A percentile compares a stretch with the other conserved stretches of the same genome.
Evolutionary conservation across 257 asterid species (phyloP).

Genomic region (Coffea canephora): DNA sequence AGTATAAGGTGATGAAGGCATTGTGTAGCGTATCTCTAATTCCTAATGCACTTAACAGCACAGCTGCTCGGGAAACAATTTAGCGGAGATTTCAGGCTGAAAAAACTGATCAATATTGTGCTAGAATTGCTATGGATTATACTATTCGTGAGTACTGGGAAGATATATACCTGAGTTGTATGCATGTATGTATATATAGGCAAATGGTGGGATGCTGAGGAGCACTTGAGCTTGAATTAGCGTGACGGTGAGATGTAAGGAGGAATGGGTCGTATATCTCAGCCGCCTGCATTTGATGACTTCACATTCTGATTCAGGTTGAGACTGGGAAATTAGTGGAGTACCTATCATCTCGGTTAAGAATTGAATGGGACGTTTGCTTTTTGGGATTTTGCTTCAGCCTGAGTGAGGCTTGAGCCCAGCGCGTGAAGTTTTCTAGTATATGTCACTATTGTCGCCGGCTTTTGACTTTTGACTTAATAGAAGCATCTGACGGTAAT

Average conservation of each 20-base stretch:
- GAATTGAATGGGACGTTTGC: too few species aligned
- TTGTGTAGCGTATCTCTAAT: not conserved
- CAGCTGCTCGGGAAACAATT: not conserved
- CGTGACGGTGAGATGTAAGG: not conserved
- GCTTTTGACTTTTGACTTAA: not conserved
- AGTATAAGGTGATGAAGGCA: slow-evolving; percentile 5
- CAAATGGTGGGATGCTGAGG: too few species aligned
- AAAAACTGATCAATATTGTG: not conserved
- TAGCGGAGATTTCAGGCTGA: not conserved
- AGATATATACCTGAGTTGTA: not conserved
- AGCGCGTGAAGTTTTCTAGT: not conserved
- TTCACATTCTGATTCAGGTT: not conserved
- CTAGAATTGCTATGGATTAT: not conserved
- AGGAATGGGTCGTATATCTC: not conserved
- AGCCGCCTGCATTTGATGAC: not conserved
- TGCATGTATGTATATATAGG: not conserved
- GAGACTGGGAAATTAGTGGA: too few species aligned
- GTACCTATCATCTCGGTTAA: too few species aligned
- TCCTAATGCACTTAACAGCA: not conserved
- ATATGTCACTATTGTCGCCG: too few species aligned
- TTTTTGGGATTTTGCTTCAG: too few species aligned
- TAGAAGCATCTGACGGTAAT: not conserved
- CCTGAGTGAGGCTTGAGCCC: not conserved
- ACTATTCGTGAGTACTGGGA: not conserved
- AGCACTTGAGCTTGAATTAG: too few species aligned